A percentile compares a stretch with the other conserved stretches of the same genome.
These are phyloP conservation scores for Erythrobasidium hasegawianum DNA, from an alignment of 1,284 basidiomycete genomes.

Conservation along the genomic window DNA sequence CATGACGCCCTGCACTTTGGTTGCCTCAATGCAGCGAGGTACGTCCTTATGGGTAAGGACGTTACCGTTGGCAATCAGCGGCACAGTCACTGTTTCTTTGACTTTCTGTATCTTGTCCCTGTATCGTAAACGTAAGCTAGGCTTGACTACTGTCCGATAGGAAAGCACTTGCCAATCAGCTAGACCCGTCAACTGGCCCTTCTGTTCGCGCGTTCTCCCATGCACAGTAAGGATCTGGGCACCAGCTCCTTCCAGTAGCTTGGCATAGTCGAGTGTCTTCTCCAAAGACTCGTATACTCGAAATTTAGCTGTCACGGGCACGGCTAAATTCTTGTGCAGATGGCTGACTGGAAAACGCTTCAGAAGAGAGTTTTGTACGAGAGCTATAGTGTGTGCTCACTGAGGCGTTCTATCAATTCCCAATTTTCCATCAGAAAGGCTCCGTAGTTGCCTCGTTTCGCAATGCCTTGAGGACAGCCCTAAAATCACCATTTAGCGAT, in stretches of 20 bases:
- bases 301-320: slow-evolving; percentile 96
- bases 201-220: slow-evolving; percentile 83
- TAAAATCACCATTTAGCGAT: not conserved
- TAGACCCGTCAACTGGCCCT: slow-evolving; percentile 70
- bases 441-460: slow-evolving; percentile 79
- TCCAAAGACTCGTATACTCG: slow-evolving; percentile 80
- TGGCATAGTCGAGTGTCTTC: slow-evolving; percentile 86
- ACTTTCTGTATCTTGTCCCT: slow-evolving; percentile 75
- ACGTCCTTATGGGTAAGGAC: slow-evolving; percentile 81
- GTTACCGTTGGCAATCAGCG: slow-evolving; percentile 98
- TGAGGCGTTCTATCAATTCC: slow-evolving; percentile 73
- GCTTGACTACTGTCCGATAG: not conserved
- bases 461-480: slow-evolving; percentile 95
- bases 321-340: slow-evolving; percentile 72
- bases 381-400: too few relatives aligned
- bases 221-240: slow-evolving; percentile 94
- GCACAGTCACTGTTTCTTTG: slow-evolving; percentile 79
- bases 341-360: slow-evolving; percentile 61
- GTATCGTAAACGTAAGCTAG: not conserved
- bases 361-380: too few relatives aligned
- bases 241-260: slow-evolving; percentile 90
- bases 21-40: slow-evolving; percentile 67
- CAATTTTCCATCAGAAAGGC: slow-evolving; percentile 92
- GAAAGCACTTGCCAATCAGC: slow-evolving; percentile 61
- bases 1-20: slow-evolving; percentile 90